Evolutionary conservation across 1,284 basidiomycete genomes (phyloP), one percentile per base, ranked within the genome.

Genomic region (Rhodotorula sp.): DNA sequence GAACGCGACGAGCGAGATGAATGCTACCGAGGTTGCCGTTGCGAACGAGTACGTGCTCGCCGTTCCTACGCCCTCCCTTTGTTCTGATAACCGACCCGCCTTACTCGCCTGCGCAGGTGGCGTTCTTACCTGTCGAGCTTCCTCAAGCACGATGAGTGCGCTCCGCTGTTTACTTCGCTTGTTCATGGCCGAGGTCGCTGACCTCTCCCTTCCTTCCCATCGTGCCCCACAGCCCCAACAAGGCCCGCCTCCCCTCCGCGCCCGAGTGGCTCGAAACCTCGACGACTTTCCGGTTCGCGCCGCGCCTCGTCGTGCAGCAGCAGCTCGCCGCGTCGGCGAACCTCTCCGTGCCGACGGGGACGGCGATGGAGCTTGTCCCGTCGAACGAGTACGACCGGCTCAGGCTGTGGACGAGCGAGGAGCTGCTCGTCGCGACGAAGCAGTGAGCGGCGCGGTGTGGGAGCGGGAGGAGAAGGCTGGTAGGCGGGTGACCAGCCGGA

Each of bases 131-230:
- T 56, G 8, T 46, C 59, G 41, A 56, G 53, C 53, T 67, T 67
- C 54, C 32, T 67, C 44, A 61, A 54, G 53, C 60, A 67, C 60
- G n/a, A n/a, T 54, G 36, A 67, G 66, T 67, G 41, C 21, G 60
- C 51, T 21, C 13, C 17, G 9, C 27, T 58, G 19, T 51, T 32
- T 27, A 15, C 32, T 41, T 58, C 32, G 8, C 21, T 9, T 37
- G 9, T n/a, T 37, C 19, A 15, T 54, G n/a, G 32, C 44, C 7
- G 19, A 13, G 15, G 3, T 36, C 44, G 29, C 32, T 27, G 22
- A 37, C 59, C 46, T n/a, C 25, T 32, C 25, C 10, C 25, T 41
- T 27, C 15, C 25, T 9, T 10, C n/a, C 5, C 32, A 22, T 29
- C n/a, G 21, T 10, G 27, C n/a, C 21, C 15, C 36, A 19, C 54